phyloP scores from a whole-genome alignment of 2,329 filamentous ascomycete species.

The Camillea tinctor region DNA sequence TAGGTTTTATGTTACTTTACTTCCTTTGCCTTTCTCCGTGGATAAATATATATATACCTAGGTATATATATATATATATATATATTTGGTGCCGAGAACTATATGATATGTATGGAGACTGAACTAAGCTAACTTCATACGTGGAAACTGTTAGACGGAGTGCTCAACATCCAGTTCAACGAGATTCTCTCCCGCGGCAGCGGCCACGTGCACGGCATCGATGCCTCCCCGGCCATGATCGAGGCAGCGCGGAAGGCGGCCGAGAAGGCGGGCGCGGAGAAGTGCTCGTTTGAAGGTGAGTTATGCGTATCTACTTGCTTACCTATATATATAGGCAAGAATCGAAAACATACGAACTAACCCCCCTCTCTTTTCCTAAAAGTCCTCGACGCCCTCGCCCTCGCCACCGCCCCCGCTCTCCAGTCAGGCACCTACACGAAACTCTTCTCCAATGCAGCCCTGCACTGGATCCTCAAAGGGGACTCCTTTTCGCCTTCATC shows the following conservation, averaged over 20 bases:
- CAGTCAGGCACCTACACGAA: slow-evolving; percentile 47
- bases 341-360: slow-evolving; percentile 1
- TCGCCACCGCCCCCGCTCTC: slow-evolving; percentile 36
- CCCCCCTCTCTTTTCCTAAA: neutral
- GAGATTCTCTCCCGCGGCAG: slow-evolving; percentile 43
- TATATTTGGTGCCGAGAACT: too few relatives aligned
- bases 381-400: slow-evolving; percentile 48
- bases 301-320: too few relatives aligned
- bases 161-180: slow-evolving; percentile 55
- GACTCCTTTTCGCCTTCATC: slow-evolving; percentile 29
- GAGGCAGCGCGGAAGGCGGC: slow-evolving; percentile 45
- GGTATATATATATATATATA: too few relatives aligned
- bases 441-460: slow-evolving; percentile 64
- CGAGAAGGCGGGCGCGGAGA: slow-evolving; percentile 30
- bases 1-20: slow-evolving; percentile 28
- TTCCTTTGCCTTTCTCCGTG: neutral
- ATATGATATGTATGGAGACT: too few relatives aligned
- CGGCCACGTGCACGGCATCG: slow-evolving; percentile 55
- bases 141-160: too few relatives aligned
- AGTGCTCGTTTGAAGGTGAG: slow-evolving; percentile 46
- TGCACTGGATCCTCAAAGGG: slow-evolving; percentile 63
- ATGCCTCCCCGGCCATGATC: slow-evolving; percentile 61
- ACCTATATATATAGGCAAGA: too few relatives aligned
- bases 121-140: too few relatives aligned
- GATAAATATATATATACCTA: too few relatives aligned